A percentile compares a stretch with the other conserved stretches of the same genome.
Conservation (phyloP, 805 yeast genomes). For the baker's yeast (Saccharomyces cerevisiae) region DNA sequence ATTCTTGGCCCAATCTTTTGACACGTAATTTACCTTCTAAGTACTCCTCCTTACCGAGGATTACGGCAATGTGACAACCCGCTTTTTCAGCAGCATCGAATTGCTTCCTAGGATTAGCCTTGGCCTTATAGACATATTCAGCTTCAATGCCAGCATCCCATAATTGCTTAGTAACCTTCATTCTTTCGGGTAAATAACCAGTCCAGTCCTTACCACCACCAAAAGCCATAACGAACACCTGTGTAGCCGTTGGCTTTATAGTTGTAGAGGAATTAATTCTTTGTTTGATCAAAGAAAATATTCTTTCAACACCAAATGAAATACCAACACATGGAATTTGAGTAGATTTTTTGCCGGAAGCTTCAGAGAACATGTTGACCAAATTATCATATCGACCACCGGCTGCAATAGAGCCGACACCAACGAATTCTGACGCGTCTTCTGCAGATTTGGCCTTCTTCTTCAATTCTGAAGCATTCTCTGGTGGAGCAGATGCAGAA, state of each 20-base stretch:
- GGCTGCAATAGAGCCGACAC: constrained; percentile 97
- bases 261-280: constrained; percentile 53
- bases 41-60: constrained; percentile 91
- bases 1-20: constrained; percentile 84
- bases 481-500: constrained; percentile 91
- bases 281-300: constrained; percentile 81
- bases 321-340: constrained; percentile 96
- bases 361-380: constrained; percentile 89
- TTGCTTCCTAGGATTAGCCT: constrained; percentile 92
- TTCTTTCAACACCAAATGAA: constrained; percentile 93
- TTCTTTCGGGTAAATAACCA: constrained; percentile 87
- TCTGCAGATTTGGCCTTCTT: constrained; percentile 53
- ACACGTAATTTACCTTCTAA: constrained; percentile 71
- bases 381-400: constrained; percentile 97
- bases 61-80: constrained; percentile 85
- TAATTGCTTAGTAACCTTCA: constrained; percentile 70
- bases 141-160: constrained; percentile 88
- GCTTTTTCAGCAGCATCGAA: constrained; percentile 95
- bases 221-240: constrained; percentile 93
- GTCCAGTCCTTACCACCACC: constrained; percentile 97
- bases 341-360: constrained; percentile 66
- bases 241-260: constrained; percentile 79
- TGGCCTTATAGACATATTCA: constrained; percentile 85
- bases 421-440: constrained; percentile 93
- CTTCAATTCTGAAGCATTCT: constrained; percentile 61